Percentiles rank a stretch among this genome's conserved stretches.
phyloP scores from a whole-genome alignment of 2,329 filamentous ascomycete species.

The Xylariaceae sp. region DNA sequence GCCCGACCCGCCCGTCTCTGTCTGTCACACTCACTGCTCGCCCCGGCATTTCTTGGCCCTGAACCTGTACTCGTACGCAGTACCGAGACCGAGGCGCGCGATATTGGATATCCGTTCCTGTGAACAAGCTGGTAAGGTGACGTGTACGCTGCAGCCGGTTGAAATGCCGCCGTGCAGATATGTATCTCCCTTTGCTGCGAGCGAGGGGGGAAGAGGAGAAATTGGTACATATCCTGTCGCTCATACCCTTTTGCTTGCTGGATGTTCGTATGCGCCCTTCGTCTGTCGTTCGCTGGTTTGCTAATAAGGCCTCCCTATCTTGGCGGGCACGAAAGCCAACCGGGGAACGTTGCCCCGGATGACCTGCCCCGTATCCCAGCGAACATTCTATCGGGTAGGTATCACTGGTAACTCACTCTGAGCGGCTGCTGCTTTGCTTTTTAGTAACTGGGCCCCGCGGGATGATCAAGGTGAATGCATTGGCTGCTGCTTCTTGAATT shows the following conservation, averaged over 20 bases:
- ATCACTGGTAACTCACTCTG: background rate
- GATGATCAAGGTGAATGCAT: constrained; percentile 17
- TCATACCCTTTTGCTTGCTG: too few relatives aligned
- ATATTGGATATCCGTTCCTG: constrained; percentile 7
- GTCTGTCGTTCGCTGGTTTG: background rate
- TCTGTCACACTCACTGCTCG: constrained; percentile 4
- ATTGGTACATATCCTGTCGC: background rate
- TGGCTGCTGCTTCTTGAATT: too few relatives aligned
- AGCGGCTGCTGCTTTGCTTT: too few relatives aligned
- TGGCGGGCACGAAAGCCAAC: constrained; percentile 6
- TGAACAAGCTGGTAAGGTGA: constrained; percentile 10
- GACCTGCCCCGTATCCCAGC: constrained; percentile 16
- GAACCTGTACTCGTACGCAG: background rate
- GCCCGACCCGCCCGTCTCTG: constrained; percentile 6
- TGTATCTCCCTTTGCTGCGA: background rate
- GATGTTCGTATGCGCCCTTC: background rate
- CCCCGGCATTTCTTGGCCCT: background rate
- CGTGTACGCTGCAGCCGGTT: constrained; percentile 17
- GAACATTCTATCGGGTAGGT: constrained; percentile 17
- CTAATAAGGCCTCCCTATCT: constrained; percentile 4
- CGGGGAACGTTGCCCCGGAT: constrained; percentile 8
- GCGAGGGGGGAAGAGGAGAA: background rate
- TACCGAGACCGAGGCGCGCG: background rate
- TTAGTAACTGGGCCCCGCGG: constrained; percentile 12
- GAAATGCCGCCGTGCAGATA: constrained; percentile 4